A percentile compares a stretch with the other conserved stretches of the same genome.
These are phyloP conservation scores for Plasmodium cynomolgi DNA, from an alignment of 169 alveolate genomes.

Conservation along the genomic window DNA sequence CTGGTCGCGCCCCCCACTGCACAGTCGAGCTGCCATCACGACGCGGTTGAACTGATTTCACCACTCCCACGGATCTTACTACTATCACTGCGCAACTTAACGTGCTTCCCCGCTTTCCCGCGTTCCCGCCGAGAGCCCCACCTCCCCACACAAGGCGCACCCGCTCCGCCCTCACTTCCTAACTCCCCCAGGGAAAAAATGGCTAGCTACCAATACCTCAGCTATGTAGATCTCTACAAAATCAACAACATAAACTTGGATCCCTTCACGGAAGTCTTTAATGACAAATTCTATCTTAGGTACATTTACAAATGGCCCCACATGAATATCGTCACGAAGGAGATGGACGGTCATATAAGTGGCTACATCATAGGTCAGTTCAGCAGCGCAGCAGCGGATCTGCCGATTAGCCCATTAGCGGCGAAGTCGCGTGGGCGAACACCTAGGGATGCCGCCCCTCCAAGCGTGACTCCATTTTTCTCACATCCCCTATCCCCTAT, in stretches of 20 bases:
- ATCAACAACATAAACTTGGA: conserved; percentile 61
- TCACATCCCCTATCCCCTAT: background rate
- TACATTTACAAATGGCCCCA: conserved; percentile 74
- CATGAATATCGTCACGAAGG: conserved; percentile 29
- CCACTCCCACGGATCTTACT: too few species aligned
- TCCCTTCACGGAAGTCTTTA: conserved; percentile 71
- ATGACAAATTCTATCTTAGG: conserved; percentile 52
- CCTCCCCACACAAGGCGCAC: background rate
- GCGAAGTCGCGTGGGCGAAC: too few species aligned
- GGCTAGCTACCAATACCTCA: conserved; percentile 67
- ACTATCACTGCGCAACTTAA: too few species aligned
- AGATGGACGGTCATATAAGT: conserved; percentile 51
- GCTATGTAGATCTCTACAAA: conserved; percentile 65
- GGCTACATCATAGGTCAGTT: conserved; percentile 68
- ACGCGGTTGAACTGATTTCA: too few species aligned
- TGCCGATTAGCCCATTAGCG: too few species aligned
- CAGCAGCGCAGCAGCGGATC: too few species aligned
- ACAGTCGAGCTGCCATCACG: too few species aligned
- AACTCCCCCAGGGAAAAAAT: background rate
- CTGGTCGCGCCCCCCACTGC: too few species aligned
- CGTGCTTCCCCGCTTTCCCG: background rate
- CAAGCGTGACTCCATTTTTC: too few species aligned
- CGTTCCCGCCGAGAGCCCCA: background rate
- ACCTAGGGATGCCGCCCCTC: too few species aligned
- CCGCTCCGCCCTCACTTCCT: background rate